Evolutionary conservation across 2,329 filamentous ascomycete genomes (phyloP).

Genomic region (Aspergillus sp.): DNA sequence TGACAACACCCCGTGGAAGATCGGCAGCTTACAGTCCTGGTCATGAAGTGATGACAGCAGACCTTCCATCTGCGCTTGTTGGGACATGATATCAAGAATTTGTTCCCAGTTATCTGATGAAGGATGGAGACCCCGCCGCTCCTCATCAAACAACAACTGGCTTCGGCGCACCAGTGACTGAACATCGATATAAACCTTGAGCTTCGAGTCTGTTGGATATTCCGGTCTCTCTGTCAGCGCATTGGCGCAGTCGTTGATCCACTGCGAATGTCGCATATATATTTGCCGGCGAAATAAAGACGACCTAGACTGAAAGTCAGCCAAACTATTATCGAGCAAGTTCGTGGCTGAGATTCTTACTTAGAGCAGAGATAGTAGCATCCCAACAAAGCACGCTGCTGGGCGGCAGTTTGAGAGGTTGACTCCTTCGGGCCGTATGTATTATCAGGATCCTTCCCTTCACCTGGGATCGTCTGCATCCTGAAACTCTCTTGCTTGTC

Average conservation of each 20-base stretch:
- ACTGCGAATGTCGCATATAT: constrained; percentile 11
- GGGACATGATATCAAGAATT: background rate
- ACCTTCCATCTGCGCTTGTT: background rate
- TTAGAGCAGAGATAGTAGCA: constrained; percentile 11
- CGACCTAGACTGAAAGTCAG: background rate
- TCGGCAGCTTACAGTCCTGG: background rate
- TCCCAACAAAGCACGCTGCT: constrained; percentile 11
- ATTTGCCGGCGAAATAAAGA: constrained; percentile 13
- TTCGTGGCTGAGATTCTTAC: background rate
- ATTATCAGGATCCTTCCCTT: background rate
- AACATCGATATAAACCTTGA: constrained; percentile 5
- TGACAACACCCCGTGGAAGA: background rate
- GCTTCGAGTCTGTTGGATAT: constrained; percentile 8
- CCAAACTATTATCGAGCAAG: no score
- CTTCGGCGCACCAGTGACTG: background rate
- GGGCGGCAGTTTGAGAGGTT: background rate
- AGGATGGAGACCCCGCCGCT: background rate
- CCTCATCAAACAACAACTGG: background rate
- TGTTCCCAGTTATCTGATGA: background rate
- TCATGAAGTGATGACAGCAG: background rate
- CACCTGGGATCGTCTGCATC: background rate
- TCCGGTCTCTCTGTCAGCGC: background rate
- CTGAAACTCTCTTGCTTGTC: background rate
- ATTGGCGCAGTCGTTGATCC: constrained; percentile 10
- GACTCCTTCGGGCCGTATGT: background rate